phyloP scores from a whole-genome alignment of 1,139 yeast genomes.

The Geotrichum bryndzae region DNA sequence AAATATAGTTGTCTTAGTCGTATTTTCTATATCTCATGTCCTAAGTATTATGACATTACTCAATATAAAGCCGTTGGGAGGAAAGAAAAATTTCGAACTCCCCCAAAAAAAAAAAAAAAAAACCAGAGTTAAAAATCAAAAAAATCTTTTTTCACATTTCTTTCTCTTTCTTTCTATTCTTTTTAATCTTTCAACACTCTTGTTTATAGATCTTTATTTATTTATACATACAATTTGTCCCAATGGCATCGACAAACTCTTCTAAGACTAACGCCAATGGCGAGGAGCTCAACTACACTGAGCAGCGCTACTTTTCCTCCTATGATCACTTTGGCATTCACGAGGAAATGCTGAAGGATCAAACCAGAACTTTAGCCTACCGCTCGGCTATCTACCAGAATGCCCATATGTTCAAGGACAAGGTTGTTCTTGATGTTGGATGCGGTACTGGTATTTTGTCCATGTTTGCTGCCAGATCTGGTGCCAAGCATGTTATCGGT shows the following conservation, averaged over 20 bases:
- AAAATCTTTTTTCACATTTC: background rate
- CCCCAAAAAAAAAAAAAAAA: background rate
- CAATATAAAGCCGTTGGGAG: background rate
- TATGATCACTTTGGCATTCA: conserved; percentile 97
- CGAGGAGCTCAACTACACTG: conserved; percentile 39
- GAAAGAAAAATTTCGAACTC: conserved; percentile 10
- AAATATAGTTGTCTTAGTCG: background rate
- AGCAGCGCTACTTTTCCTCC: conserved; percentile 89
- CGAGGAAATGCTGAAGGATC: conserved; percentile 97
- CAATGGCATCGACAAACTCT: conserved; percentile 5
- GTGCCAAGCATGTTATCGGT: conserved; percentile 94
- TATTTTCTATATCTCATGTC: background rate
- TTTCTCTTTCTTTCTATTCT: background rate
- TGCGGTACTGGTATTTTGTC: conserved; percentile 97
- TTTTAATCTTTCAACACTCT: background rate
- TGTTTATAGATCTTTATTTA: background rate
- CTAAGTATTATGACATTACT: background rate
- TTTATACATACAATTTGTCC: background rate
- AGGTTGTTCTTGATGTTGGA: conserved; percentile 95
- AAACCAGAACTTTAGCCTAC: conserved; percentile 86
- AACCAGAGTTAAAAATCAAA: background rate
- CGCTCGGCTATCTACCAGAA: conserved; percentile 90
- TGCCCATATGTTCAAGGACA: conserved; percentile 82
- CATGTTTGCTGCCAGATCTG: conserved; percentile 97
- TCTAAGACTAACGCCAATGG: conserved; percentile 11